Conservation (phyloP, 805 yeast species). For the Schizosaccharomyces osmophilus region DNA sequence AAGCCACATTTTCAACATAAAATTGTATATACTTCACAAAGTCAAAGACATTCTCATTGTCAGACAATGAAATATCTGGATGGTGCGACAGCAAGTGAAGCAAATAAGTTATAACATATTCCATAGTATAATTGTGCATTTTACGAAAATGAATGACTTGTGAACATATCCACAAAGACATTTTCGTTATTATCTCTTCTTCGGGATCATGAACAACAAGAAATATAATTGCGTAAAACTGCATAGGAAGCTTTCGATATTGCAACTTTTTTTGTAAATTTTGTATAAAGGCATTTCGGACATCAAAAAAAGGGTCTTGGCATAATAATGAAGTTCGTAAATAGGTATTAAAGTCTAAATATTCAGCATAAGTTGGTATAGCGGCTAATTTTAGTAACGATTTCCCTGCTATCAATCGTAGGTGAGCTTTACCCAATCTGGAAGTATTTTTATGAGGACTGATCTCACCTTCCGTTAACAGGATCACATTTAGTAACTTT, state of each 20-base stretch:
- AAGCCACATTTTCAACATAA: slow-evolving; percentile 35
- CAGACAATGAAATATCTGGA: slow-evolving; percentile 22
- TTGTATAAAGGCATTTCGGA: slow-evolving; percentile 28
- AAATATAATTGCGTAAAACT: slow-evolving; percentile 42
- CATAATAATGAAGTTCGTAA: slow-evolving; percentile 25
- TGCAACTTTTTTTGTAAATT: slow-evolving; percentile 29
- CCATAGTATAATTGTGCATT: slow-evolving; percentile 28
- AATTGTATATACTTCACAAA: slow-evolving; percentile 36
- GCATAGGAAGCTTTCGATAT: slow-evolving; percentile 30
- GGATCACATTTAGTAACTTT: background rate
- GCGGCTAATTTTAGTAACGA: background rate
- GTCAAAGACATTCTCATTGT: slow-evolving; percentile 14
- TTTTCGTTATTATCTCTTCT: slow-evolving; percentile 21
- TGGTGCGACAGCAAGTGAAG: slow-evolving; percentile 55
- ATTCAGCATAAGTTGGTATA: background rate
- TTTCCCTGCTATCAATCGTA: background rate
- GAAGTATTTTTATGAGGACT: background rate
- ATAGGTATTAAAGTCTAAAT: background rate
- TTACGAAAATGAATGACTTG: slow-evolving; percentile 13
- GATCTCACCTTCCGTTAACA: background rate
- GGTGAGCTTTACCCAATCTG: background rate
- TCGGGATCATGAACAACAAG: slow-evolving; percentile 61
- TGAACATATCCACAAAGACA: slow-evolving; percentile 49
- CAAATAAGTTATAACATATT: slow-evolving; percentile 40
- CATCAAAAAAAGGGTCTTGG: slow-evolving; percentile 39